Evolutionary conservation across 2,329 filamentous ascomycete species (phyloP).

Genomic region (Penicillium verrucosum): DNA sequence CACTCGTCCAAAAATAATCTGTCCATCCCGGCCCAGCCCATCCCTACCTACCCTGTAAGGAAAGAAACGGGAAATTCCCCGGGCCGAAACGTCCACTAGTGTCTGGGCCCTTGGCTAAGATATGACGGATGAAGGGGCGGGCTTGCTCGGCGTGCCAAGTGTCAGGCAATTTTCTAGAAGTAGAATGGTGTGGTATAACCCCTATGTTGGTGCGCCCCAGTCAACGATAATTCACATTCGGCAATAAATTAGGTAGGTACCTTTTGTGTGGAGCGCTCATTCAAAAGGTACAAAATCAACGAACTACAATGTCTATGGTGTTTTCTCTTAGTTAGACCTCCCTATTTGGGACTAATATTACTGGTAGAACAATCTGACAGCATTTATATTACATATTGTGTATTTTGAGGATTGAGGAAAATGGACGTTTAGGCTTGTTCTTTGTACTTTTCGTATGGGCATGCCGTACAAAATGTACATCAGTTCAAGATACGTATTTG

Average conservation of each 20-base stretch:
- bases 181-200: not conserved
- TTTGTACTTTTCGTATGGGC: not conserved
- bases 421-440: not conserved
- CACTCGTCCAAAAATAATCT: not conserved
- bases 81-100: not conserved
- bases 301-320: not conserved
- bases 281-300: not conserved
- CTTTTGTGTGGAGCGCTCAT: not conserved
- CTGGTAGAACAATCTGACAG: not conserved
- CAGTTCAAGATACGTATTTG: no score
- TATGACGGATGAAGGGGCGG: not conserved
- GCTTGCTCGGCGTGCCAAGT: not conserved
- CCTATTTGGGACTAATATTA: not conserved
- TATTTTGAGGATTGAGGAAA: not conserved
- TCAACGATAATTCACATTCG: no score
- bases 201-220: not conserved
- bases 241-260: not conserved
- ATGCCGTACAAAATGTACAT: not conserved
- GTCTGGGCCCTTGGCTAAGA: not conserved
- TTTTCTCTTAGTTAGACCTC: not conserved
- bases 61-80: conserved; percentile 3
- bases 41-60: not conserved
- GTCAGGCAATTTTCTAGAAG: not conserved
- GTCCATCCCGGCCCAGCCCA: not conserved
- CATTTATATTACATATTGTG: not conserved